Conservation (phyloP, 352 stramenopile genomes). For the Pythium aquatile region DNA sequence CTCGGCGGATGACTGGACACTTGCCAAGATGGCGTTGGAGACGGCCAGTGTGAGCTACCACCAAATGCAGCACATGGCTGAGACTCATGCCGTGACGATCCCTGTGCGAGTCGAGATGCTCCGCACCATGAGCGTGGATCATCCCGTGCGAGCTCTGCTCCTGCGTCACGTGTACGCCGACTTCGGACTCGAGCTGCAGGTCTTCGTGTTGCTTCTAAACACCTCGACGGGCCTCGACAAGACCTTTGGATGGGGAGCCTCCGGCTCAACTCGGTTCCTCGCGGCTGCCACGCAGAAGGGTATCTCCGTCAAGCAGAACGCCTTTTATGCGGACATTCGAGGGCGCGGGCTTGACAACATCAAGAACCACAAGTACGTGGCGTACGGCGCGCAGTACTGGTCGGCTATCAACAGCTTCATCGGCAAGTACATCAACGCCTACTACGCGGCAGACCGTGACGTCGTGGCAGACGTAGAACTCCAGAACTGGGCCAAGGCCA, state of each 20-base stretch:
- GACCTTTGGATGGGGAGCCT: constrained; percentile 38
- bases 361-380: constrained; percentile 19
- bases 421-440: constrained; percentile 34
- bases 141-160: constrained; percentile 38
- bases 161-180: constrained; percentile 29
- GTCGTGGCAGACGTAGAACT: constrained; percentile 35
- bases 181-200: constrained; percentile 17
- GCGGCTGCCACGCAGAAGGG: constrained; percentile 22
- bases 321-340: neutral
- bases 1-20: constrained; percentile 17
- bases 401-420: constrained; percentile 32
- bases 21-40: constrained; percentile 26
- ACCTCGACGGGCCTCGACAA: constrained; percentile 29
- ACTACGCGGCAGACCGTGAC: constrained; percentile 27
- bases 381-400: neutral
- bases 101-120: constrained; percentile 45
- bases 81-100: constrained; percentile 28
- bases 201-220: constrained; percentile 3
- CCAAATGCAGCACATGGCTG: constrained; percentile 19
- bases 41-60: constrained; percentile 15
- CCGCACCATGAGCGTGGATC: constrained; percentile 28
- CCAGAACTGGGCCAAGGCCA: constrained; percentile 36
- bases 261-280: constrained; percentile 33
- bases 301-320: neutral
- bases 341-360: constrained; percentile 16